Base-by-base conservation (phyloP, 495 filamentous ascomycete species). In the Podospora pseudocomata region DNA sequence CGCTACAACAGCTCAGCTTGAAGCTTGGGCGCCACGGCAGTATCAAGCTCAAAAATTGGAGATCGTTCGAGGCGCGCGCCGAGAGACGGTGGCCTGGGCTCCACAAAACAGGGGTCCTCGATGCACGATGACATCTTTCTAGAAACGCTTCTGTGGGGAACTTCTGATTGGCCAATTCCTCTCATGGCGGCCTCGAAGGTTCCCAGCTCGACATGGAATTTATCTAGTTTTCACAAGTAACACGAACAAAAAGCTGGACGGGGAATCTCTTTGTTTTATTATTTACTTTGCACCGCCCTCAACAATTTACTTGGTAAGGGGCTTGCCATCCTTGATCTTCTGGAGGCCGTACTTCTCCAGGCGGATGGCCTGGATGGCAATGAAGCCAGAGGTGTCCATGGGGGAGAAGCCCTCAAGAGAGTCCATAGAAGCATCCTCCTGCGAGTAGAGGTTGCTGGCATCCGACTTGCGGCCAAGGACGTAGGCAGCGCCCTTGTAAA, bases 391-490 rank as follows among this genome's bases (percentile, higher is more conserved):
- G 23, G 89, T 91, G 73, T 91, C 90, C 66, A 83, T 80, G 49
- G 92, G 92, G 65, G 81, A 83, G 82, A 97, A 96, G 74, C 88
- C 88, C 75, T 87, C 90, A 73, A 97, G 87, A 73, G 88, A 87
- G 80, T 97, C 94, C 94, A 97, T 98, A 70, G 85, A 89, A 58
- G 87, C 86, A 82, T 96, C 92, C 71, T 84, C 81, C 82, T 87
- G 87, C 77, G 86, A 86, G 80, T 98, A 97, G 66, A 97, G 86
- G 84, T 96, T 96, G 85, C 90, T 88, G 66, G 90, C 91, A 74
- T 90, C 85, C 73, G 82, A 87, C 77, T 82, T 89, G 64, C 94
- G 87, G 72, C 93, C 92, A 20, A 97, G 82, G 28, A 95, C 84
- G 75, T 81, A 87, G 68, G 90, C 84, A 73, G 74, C 84, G 71